Base-by-base conservation (phyloP, 805 yeast genomes). In the Saturnispora kantuleensis region DNA sequence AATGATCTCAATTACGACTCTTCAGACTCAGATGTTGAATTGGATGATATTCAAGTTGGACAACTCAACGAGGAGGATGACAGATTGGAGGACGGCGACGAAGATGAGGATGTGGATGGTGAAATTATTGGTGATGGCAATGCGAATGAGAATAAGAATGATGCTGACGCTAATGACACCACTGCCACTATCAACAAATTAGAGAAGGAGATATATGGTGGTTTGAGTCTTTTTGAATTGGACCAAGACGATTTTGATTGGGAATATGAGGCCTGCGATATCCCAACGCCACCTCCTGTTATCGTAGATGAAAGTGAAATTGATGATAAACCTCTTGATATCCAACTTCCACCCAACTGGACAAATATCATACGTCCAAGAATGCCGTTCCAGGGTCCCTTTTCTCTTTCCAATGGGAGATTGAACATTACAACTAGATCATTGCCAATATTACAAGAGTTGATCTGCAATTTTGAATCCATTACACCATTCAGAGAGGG, bases 1-100 rank as follows among this genome's bases (percentile, higher is more conserved):
- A 29, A 32, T 26, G 37, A 33, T 5, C 10, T 18, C 9, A 26
- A 18, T 21, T 13, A 13, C 12, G 45, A 42, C 15, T 16, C 18
- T 8, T 12, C 13, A n/a, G 40, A 33, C 7, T 58, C 63, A 4
- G 66, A 61, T 35, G 59, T 63, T 43, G 67, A 61, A 3, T 57
- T 54, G 5, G 56, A 54, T 1, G 48, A 45, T 2, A 13, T n/a
- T 11, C 15, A 38, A 10, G 41, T 13, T 28, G 28, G 26, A 8
- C 9, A 11, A 31, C 11, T 31, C n/a, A 17, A 37, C 10, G 45
- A 31, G 4, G 45, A 36, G 12, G 45, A 31, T 6, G 31, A 31
- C 13, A 17, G 21, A 10, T 17, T 31, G 6, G 36, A 39, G 5
- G 30, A 17, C 11, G 42, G 21, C 7, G 45, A 37, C 4, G 40